Evolutionary conservation across 108 stramenopile species (phyloP), one percentile per base, ranked within the genome.

Genomic region (Poteriospumella lacustris): DNA sequence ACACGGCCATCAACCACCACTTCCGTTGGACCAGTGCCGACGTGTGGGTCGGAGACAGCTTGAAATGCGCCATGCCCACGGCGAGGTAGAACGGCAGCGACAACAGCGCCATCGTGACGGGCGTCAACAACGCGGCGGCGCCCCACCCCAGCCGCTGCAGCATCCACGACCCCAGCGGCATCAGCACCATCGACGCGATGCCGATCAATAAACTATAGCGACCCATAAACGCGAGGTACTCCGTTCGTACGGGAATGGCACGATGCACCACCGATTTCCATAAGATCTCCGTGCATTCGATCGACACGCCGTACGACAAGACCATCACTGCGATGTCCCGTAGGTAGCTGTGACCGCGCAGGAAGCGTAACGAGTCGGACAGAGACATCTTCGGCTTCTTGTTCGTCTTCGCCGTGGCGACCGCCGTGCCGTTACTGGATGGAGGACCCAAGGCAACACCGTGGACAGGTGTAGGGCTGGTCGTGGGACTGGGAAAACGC

Each of bases 221-320:
- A 28, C 92, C 95, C 94, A 96, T 96, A 81, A 96, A 96, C 42
- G 90, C 85, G 59, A 93, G 92, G 68, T 96, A 96, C 68, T 94
- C 94, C 26, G 92, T 80, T 28, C 92, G 85, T 81, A 90, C 87
- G 28, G 94, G 94, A 77, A 91, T 94, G 85, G 94, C 89, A 59
- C 85, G 86, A 76, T 94, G 93, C 44, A 96, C 92, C 82, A 93
- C 84, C 3, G 91, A 91, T 81, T 96, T 96, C 93, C 93, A 96
- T 85, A 96, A 92, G 75, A 96, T 91, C 76, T 97, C 96, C 24
- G 96, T 94, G 76, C 95, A 93, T 81, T 95, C 94, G 81, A 97
- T 95, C 73, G 91, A 90, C 44, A 97, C 89, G 12, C 96, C 96
- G 78, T 95, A 95, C 29, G 94, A 93, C 43, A 97, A 58, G 3